Base-by-base conservation (phyloP, 2,329 filamentous ascomycete species). In the Penicillium sp. region DNA sequence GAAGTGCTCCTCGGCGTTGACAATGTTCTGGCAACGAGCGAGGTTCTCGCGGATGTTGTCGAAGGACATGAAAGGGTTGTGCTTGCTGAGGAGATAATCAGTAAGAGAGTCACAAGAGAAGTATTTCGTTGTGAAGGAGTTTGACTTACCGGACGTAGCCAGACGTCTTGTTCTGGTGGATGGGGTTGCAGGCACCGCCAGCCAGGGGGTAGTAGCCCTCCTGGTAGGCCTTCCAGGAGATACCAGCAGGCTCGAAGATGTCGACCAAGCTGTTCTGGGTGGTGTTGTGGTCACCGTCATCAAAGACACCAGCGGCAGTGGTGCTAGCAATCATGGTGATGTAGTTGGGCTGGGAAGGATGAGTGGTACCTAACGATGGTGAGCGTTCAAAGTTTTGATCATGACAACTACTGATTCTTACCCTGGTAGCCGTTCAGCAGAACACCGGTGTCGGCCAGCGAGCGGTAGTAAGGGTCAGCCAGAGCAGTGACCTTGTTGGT, bases 61-160 rank as follows among this genome's bases (percentile, higher is more conserved):
- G 33, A 62, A 62, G 39, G 60, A 62, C 60, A 62, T 62, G 57
- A 60, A 62, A 6, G 60, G 60, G 46, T 62, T 62, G 36, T 62
- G 60, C 40, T 62, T 62, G 54, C 57, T 62, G 9, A 11, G 19
- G 5, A 4, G n/a, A 31, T 6, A 19, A 51, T 60, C 18, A 41
- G 33, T 18, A 18, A 41, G 18, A 27, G 4, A 27, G 24, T 27
- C 24, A 27, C 24, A 27, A 27, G 24, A 27, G 6, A 27, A 27
- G 24, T 27, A 27, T 27, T 27, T 27, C 1, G 6, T 27, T 6
- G 24, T 27, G 24, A 27, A 36, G 35, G 35, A n/a, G 10, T n/a
- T 37, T n/a, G 3, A 46, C 57, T 31, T 14, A 62, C 60, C 60
- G 60, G 54, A 62, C 60, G 40, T 62, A 62, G 24, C 41, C 36